A percentile compares a stretch with the other conserved stretches of the same genome.
phyloP scores from a whole-genome alignment of 345 rosid genomes.

The Pistacia atlantica region DNA sequence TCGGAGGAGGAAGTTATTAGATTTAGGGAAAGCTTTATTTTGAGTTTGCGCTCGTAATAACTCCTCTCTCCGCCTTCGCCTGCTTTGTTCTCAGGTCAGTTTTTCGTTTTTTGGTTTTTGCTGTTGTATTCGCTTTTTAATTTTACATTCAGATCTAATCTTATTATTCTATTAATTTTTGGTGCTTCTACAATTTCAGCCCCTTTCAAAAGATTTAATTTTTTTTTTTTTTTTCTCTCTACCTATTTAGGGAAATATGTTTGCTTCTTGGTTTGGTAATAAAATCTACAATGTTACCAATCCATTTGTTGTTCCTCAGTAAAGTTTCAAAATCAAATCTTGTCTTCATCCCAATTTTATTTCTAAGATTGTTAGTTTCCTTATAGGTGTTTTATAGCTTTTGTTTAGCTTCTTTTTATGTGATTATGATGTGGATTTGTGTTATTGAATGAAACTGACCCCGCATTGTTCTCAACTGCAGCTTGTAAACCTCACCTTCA shows the following conservation, averaged over 20 bases:
- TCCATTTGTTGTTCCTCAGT: no score
- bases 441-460: neutral
- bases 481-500: conserved; percentile 37
- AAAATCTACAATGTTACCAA: no score
- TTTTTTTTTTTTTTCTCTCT: neutral
- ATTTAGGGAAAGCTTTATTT: neutral
- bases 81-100: conserved; percentile 13
- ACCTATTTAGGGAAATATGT: neutral
- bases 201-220: neutral
- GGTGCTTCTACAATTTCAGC: no score
- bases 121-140: neutral
- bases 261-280: neutral
- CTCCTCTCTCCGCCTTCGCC: neutral
- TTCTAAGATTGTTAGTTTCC: no score
- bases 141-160: conserved; percentile 1
- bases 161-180: no score
- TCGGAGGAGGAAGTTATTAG: neutral
- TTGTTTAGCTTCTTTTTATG: neutral
- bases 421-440: neutral
- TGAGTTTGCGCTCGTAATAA: neutral
- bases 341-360: no score
- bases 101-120: conserved; percentile 4
- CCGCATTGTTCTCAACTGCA: conserved; percentile 10
- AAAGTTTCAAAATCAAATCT: no score
- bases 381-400: no score